Conservation (phyloP, 305 asterid species). For the Fraxinus sp. region DNA sequence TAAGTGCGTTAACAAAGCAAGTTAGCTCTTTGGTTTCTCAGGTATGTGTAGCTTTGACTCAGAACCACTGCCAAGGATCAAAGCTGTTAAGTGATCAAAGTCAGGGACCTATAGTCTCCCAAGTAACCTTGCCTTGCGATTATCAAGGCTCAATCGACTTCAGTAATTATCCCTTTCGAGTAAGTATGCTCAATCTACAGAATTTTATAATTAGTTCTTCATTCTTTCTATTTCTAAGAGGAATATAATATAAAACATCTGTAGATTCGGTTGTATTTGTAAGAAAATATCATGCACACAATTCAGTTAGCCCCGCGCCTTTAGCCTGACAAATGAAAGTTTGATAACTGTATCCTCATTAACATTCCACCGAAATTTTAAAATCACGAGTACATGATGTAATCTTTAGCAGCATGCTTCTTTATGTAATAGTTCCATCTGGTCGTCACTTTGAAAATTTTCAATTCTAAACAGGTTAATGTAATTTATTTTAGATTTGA, state of each 20-base stretch:
- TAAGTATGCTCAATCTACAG: slow-evolving; percentile 38
- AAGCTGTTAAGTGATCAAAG: slow-evolving; percentile 50
- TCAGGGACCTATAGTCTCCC: slow-evolving; percentile 73
- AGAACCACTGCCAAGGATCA: slow-evolving; percentile 69
- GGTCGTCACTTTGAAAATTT: background rate
- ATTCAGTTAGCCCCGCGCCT: slow-evolving; percentile 4
- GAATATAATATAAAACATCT: background rate
- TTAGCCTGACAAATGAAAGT: slow-evolving; percentile 10
- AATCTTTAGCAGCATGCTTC: background rate
- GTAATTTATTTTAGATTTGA: background rate
- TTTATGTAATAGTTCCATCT: background rate
- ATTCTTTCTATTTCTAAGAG: background rate
- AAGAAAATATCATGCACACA: slow-evolving; percentile 6
- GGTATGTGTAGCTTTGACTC: slow-evolving; percentile 72
- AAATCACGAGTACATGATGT: background rate
- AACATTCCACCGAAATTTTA: background rate
- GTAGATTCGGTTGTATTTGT: background rate
- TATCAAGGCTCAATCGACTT: slow-evolving; percentile 90
- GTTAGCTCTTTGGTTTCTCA: slow-evolving; percentile 36
- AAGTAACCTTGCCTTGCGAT: slow-evolving; percentile 86
- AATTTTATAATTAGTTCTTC: slow-evolving; percentile 9
- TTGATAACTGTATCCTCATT: slow-evolving; percentile 4
- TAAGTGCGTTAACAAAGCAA: background rate
- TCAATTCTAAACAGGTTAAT: background rate
- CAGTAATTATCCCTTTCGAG: slow-evolving; percentile 85